These are phyloP conservation scores for Podila epicladia DNA, from an alignment of 192 early-diverging fungal species.

Conservation along the genomic window DNA sequence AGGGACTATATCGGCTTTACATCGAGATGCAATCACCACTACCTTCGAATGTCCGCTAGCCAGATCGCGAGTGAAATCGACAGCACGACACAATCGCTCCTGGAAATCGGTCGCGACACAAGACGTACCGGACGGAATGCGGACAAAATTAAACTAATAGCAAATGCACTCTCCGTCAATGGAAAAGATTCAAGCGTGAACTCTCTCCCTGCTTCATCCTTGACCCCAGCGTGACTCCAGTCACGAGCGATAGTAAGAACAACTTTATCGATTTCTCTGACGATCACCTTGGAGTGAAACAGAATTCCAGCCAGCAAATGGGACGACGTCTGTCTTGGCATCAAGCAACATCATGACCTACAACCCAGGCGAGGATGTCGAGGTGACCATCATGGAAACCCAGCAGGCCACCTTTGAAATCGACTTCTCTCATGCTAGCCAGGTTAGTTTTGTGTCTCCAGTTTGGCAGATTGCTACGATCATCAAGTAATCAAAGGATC, in stretches of 20 bases:
- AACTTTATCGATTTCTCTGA: constrained; percentile 47
- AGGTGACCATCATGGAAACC: constrained; percentile 64
- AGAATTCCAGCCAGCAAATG: constrained; percentile 31
- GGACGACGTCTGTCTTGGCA: constrained; percentile 65
- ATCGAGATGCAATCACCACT: constrained; percentile 35
- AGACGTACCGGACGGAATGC: constrained; percentile 46
- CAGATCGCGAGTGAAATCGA: not conserved
- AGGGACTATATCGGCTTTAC: constrained; percentile 23
- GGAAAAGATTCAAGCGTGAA: constrained; percentile 77
- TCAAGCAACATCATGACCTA: constrained; percentile 71
- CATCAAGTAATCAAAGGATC: constrained; percentile 85
- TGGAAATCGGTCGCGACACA: constrained; percentile 10
- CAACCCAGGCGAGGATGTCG: constrained; percentile 60
- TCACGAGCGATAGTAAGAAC: constrained; percentile 27
- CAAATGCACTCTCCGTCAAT: constrained; percentile 71
- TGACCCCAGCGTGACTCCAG: constrained; percentile 53
- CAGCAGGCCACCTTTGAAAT: constrained; percentile 75
- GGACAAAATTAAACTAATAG: constrained; percentile 63
- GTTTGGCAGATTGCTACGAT: constrained; percentile 78
- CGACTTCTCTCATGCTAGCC: constrained; percentile 77
- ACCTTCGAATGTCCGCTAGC: not conserved
- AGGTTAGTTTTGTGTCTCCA: constrained; percentile 76
- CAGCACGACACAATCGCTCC: constrained; percentile 1
- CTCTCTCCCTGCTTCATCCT: constrained; percentile 64
- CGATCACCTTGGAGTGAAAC: constrained; percentile 11